Conservation (phyloP, 192 early-diverging fungal species). For the Coemansia sp. region DNA sequence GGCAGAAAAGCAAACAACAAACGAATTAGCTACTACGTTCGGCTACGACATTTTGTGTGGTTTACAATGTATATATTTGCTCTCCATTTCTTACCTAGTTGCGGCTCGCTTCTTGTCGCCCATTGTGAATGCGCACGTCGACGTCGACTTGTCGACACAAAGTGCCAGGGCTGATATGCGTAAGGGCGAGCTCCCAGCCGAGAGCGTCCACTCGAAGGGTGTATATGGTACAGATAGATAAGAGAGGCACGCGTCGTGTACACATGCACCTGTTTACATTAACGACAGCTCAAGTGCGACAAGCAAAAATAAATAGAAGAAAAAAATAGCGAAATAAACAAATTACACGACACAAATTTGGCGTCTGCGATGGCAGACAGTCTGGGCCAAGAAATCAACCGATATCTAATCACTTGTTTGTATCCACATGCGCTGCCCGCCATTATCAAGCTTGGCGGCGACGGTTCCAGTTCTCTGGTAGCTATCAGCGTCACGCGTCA, state of each 20-base stretch:
- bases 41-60: too few species aligned
- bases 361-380: too few species aligned
- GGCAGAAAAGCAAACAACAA: neutral
- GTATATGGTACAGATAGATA: neutral
- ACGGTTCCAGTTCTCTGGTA: too few species aligned
- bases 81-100: neutral
- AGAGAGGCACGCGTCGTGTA: neutral
- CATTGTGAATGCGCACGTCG: slow-evolving; percentile 7
- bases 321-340: neutral
- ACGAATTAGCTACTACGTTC: neutral
- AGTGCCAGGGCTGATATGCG: neutral
- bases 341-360: neutral
- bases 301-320: neutral
- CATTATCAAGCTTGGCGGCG: too few species aligned
- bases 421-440: too few species aligned
- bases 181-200: neutral
- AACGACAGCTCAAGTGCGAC: slow-evolving; percentile 3
- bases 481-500: too few species aligned
- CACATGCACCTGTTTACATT: slow-evolving; percentile 4
- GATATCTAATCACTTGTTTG: neutral
- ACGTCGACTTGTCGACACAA: neutral
- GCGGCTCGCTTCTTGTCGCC: slow-evolving; percentile 7
- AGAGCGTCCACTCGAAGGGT: neutral
- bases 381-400: neutral
- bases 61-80: too few species aligned